A percentile compares a stretch with the other conserved stretches of the same genome.
Conservation (phyloP, 306 rosid species). For the Vicia sativa region DNA sequence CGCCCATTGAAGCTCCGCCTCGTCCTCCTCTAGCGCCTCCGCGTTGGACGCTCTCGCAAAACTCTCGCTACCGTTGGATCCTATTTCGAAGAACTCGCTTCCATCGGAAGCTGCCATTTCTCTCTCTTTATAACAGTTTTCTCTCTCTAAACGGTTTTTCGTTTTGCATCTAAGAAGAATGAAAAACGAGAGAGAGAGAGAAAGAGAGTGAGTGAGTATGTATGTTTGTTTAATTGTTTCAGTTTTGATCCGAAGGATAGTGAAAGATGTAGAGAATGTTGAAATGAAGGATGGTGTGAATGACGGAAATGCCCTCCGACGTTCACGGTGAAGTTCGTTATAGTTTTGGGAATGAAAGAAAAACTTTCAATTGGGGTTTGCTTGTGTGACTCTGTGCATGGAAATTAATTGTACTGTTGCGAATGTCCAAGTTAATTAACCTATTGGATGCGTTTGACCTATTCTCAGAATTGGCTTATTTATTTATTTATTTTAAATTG, state of each 20-base stretch:
- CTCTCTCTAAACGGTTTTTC: conserved; percentile 3
- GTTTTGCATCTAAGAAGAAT: background rate
- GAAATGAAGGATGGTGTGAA: background rate
- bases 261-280: too few relatives aligned
- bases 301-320: conserved; percentile 23
- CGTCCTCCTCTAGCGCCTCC: conserved; percentile 61
- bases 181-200: background rate
- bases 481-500: too few relatives aligned
- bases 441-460: conserved; percentile 38
- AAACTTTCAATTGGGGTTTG: background rate
- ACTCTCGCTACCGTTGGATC: conserved; percentile 23
- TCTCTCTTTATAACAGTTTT: background rate
- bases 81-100: conserved; percentile 70
- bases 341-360: background rate
- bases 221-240: too few relatives aligned
- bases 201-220: background rate
- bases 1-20: conserved; percentile 73
- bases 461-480: conserved; percentile 21
- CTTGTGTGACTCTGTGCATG: conserved; percentile 11
- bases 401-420: background rate
- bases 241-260: background rate
- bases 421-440: background rate
- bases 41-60: conserved; percentile 73
- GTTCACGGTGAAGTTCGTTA: conserved; percentile 17
- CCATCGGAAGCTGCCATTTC: conserved; percentile 84